Evolutionary conservation across 2,329 filamentous ascomycete genomes (phyloP), one percentile per base, ranked within the genome.

Genomic region (Fusarium verticillioides): DNA sequence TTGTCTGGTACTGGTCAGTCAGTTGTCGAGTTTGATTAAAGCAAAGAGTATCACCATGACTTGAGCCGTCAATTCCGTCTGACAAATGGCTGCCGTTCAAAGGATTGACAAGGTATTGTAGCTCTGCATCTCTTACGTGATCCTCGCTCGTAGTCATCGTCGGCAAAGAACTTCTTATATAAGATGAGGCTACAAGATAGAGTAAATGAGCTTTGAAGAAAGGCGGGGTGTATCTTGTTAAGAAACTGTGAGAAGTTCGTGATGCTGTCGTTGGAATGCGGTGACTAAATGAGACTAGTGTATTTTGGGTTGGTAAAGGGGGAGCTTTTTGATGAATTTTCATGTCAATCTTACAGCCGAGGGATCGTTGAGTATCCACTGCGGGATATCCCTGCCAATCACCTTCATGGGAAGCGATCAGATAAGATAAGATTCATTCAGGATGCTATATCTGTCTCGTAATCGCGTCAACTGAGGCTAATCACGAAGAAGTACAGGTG

Each of bases 221-320:
- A 5, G 13, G 3, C 1, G 1, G 10, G 15, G 2, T 43, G 11
- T 54, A 3, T n/a, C 15, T 34, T 23, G 7, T 28, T 6, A 18
- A 13, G 7, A 18, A 12, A 9, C n/a, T n/a, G 8, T 52, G 40
- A 36, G 5, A 58, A 44, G 54, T 58, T 49, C 40, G 23, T 49
- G 56, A 43, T 68, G 21, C 30, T 39, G 65, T 37, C n/a, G 26
- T 18, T 23, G 60, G 39, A 53, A 46, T 69, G 66, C 66, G 66
- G 66, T 60, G 46, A 69, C 66, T 39, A 53, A 70, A 69, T 32
- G 26, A 59, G 66, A 36, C 52, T 69, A 69, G 66, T 49, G 66
- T 30, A 11, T 9, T 36, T 16, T 9, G n/a, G 36, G 37, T 13
- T 43, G 37, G 53, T 65, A 44, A 65, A 53, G 66, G 66, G 64